Evolutionary conservation across 495 filamentous ascomycete species (phyloP), one percentile per base, ranked within the genome.

Genomic region (Pyrenula aspistea): DNA sequence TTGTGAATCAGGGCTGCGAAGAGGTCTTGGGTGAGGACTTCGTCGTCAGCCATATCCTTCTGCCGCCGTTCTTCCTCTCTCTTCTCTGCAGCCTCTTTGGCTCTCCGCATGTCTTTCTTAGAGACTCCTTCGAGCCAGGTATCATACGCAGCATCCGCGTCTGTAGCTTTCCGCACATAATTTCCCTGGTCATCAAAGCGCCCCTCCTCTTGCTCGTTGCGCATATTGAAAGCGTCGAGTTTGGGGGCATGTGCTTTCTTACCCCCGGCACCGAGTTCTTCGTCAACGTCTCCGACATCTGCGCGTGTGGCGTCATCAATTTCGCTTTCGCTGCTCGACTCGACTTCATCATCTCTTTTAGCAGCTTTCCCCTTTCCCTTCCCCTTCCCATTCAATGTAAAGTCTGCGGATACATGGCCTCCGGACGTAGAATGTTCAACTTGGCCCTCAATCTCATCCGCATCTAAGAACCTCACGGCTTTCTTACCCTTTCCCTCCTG

Each of bases 181-280:
- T 96, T 97, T 2, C 93, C 93, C 15, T 82, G 73, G 55, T 88
- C 87, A 65, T 98, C 93, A 63, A 96, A 97, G 12, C 82, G 76
- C 0, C 93, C 93, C 64, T 97, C 93, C 67, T 98, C 94, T 64
- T 91, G 83, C 69, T 98, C 93, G 2, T 76, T 71, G 53, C 78
- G 82, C 81, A 98, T 91, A 64, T 98, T 96, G 77, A 98, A 98
- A 0, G 91, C 93, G 69, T 96, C 93, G 23, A 97, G 76, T 62
- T 93, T 85, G n/a, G 93, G 93, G 15, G 94, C 94, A 67, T 95
- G 89, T 66, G 87, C 91, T 70, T 96, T 97, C 61, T 91, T 85
- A 0, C 83, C 84, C 4, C 93, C 94, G 2, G 87, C 84, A 1
- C 94, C 94, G 25, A 98, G 71, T 67, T 97, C 93, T 53, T 89